Base-by-base conservation (phyloP, 805 yeast species). In the Candida coquimbonensis region DNA sequence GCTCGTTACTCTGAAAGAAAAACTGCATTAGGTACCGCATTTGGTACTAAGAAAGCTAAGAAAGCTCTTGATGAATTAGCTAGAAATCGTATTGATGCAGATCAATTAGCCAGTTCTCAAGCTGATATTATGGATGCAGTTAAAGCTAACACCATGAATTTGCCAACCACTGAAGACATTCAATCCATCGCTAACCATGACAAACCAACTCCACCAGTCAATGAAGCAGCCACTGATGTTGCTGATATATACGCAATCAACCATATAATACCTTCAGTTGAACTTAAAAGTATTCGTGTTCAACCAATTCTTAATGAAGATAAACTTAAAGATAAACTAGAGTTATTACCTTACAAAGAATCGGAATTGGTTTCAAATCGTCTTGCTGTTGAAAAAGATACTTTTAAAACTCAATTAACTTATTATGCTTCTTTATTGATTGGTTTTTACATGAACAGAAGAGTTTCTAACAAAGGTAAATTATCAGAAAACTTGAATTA, bases 1-100 rank as follows among this genome's bases (percentile, higher is more conserved):
- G 72, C 69, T 6, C 65, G 71, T 49, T 57, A 59, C 55, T 69
- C 75, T 48, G 68, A 72, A 16, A 87, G 87, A 66, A 78, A 97
- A 63, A 86, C 78, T 46, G 84, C 87, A 2, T 74, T 93, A 60
- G 99, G 99, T 60, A 91, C 88, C 66, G 95, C 93, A 3, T 93
- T 93, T 57, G 99, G 99, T 74, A 91, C 99, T 47, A 90, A 87
- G 69, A 90, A 81, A 69, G 97, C 97, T 51, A 91, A 88, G 70
- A 84, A 87, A 56, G 95, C 95, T 33, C 85, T 93, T 58, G 69
- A 77, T 43, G 91, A 83, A 61, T 66, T 80, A 57, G 93, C 83
- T 58, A 80, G 84, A 64, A 93, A 93, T 67, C 75, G 85, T 56
- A 81, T 93, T 59, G 97, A 93, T 62, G 76, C 96, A 2, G 95